Evolutionary conservation across 2,329 filamentous ascomycete genomes (phyloP).

Genomic region (Scolecobasidium constrictum): DNA sequence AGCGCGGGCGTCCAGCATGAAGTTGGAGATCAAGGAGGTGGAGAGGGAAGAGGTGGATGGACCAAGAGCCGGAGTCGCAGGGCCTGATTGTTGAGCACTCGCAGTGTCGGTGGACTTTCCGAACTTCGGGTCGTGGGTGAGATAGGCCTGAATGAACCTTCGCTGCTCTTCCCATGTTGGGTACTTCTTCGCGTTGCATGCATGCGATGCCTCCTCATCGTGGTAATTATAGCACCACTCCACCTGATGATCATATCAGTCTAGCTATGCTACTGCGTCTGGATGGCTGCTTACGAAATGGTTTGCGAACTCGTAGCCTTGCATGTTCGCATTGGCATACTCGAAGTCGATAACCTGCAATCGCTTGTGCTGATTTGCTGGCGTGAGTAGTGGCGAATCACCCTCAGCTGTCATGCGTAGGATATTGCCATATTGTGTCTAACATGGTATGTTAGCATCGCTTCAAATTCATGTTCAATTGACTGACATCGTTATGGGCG

Average conservation of each 20-base stretch:
- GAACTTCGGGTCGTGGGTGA: slow-evolving; percentile 66
- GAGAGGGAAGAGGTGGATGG: slow-evolving; percentile 21
- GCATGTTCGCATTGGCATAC: slow-evolving; percentile 81
- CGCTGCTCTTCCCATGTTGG: slow-evolving; percentile 71
- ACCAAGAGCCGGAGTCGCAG: slow-evolving; percentile 17
- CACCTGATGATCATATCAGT: slow-evolving; percentile 33
- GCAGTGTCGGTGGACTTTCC: slow-evolving; percentile 41
- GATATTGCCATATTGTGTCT: slow-evolving; percentile 99
- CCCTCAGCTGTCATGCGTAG: slow-evolving; percentile 60
- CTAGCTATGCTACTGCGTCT: not conserved
- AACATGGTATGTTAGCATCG: not conserved
- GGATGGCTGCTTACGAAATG: slow-evolving; percentile 59
- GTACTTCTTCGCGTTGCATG: slow-evolving; percentile 59
- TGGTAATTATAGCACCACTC: slow-evolving; percentile 99
- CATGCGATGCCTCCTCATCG: slow-evolving; percentile 52
- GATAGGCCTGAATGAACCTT: slow-evolving; percentile 76
- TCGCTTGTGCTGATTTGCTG: slow-evolving; percentile 90
- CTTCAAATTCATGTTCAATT: not conserved
- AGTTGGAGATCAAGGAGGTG: slow-evolving; percentile 40
- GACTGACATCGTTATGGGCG: slow-evolving; percentile 87
- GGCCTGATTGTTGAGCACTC: slow-evolving; percentile 30
- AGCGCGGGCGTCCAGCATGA: slow-evolving; percentile 61
- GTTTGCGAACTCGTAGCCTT: slow-evolving; percentile 88
- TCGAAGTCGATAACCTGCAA: slow-evolving; percentile 97
- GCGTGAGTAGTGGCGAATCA: slow-evolving; percentile 76